Base-by-base conservation (phyloP, 305 asterid species). In the Fraxinus latifolia region DNA sequence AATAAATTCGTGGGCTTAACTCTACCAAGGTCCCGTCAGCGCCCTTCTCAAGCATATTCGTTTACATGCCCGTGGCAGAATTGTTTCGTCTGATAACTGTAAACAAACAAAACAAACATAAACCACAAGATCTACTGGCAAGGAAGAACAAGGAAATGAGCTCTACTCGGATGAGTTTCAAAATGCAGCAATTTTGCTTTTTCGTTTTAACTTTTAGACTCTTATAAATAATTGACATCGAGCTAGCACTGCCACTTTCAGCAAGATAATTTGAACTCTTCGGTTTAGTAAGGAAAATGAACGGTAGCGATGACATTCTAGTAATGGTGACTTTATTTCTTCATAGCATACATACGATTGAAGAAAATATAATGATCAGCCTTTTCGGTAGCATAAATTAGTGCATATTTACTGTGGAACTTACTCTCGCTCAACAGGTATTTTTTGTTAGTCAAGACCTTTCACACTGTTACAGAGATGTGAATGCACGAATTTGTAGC, bases 21-120 rank as follows among this genome's bases (percentile, higher is more conserved):
- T 85, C 85, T 90, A 93, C 98, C 95, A 93, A 55, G 97, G 98
- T 74, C 97, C 97, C 5, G 97, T 93, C 83, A 88, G 60, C 23
- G 97, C 89, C 90, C 98, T 90, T 77, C 95, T 84, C 92, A 94
- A 86, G 91, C 93, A 81, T 82, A 76, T 83, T 60, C 85, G 77
- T 84, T 90, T 92, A 60, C 86, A 89, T 39, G 90, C 93, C 86
- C 89, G 44, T 1, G 91, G 89, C 83, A 78, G 86, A 67, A 80
- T 80, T 88, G 81, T 68, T 1, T 83, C 84, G 85, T 92, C 97
- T 87, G 82, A 29, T 68, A 68, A 14, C 74, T 68, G 74, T 29
- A 27, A 68, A 12, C 37, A 68, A 67, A 27, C 36, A 68, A 67
- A 27, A 68, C 37, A 68, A 68, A 11, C 8, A 29, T 68, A 29